Evolutionary conservation across 192 early-diverging fungal species (phyloP), one percentile per base, ranked within the genome.

Genomic region (Backusella circina): DNA sequence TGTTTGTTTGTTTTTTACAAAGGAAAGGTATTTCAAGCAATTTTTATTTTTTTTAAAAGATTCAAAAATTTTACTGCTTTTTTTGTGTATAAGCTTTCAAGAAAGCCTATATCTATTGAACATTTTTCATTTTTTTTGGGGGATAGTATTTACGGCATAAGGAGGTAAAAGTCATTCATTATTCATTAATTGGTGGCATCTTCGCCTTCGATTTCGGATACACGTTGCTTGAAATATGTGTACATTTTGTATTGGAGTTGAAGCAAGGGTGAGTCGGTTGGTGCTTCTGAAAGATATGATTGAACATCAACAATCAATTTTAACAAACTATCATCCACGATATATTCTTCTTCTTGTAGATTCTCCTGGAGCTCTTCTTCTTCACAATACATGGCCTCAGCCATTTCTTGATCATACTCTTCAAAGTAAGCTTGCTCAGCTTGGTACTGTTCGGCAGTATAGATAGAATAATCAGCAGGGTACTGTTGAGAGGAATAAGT

Each of bases 201-300:
- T 61, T 76, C 75, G 32, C 33, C 36, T 38, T 74, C 79, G 72
- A 81, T 77, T 44, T 81, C 79, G 54, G 16, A 71, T 28, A 68
- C 75, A 66, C 79, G 71, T n/a, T 77, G 79, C 54, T 74, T 81
- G 67, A 81, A 76, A 47, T 81, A 81, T 33, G 68, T 77, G 38
- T 81, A 81, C 79, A 81, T 81, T 65, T 81, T 81, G 68, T 81
- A 81, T 65, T 81, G 79, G 10, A 81, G 71, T 12, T 76, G 68
- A 4, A 81, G 54, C n/a, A 81, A 39, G 5, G 79, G 79, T 67
- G 79, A 77, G 31, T 77, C 79, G 41, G 47, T 70, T 35, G 65
- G 65, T n/a, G 72, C 31, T 35, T 81, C 79, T 26, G 75, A 39
- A n/a, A 81, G 65, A 51, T 81, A 81, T 12, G 75, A 77, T 57